A percentile compares a stretch with the other conserved stretches of the same genome.
phyloP scores from a whole-genome alignment of 2,329 filamentous ascomycete species.

The Balansia obtecta region DNA sequence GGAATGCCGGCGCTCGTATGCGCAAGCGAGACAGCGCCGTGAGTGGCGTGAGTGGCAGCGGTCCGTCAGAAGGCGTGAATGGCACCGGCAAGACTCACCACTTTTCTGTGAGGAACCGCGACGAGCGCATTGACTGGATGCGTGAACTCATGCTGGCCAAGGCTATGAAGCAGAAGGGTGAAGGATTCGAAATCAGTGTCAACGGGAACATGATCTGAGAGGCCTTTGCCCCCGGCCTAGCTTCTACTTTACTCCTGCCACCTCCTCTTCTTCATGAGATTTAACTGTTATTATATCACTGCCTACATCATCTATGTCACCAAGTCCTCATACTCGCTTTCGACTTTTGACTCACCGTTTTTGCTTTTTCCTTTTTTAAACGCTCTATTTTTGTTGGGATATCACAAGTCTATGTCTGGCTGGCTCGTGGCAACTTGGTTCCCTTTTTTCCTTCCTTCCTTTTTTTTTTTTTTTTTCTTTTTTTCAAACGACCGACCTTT shows the following conservation, averaged over 20 bases:
- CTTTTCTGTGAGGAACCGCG: conserved; percentile 76
- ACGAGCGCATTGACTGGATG: conserved; percentile 97
- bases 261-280: neutral
- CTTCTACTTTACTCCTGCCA: neutral
- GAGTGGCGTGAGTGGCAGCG: conserved; percentile 16
- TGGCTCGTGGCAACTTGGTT: neutral
- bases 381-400: no score
- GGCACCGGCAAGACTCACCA: conserved; percentile 77
- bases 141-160: conserved; percentile 84
- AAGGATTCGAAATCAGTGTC: conserved; percentile 71
- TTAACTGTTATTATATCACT: neutral
- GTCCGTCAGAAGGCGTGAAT: conserved; percentile 35
- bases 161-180: conserved; percentile 70
- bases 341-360: neutral
- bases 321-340: neutral
- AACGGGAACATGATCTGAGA: conserved; percentile 63
- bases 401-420: neutral
- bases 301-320: neutral
- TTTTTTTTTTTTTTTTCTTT: neutral
- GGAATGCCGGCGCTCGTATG: conserved; percentile 36
- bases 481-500: no score
- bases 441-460: no score
- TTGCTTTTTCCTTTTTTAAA: no score
- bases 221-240: neutral
- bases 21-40: conserved; percentile 40